Evolutionary conservation across 2,329 filamentous ascomycete species (phyloP), one percentile per base, ranked within the genome.

Genomic region (Talaromyces verruculosus): DNA sequence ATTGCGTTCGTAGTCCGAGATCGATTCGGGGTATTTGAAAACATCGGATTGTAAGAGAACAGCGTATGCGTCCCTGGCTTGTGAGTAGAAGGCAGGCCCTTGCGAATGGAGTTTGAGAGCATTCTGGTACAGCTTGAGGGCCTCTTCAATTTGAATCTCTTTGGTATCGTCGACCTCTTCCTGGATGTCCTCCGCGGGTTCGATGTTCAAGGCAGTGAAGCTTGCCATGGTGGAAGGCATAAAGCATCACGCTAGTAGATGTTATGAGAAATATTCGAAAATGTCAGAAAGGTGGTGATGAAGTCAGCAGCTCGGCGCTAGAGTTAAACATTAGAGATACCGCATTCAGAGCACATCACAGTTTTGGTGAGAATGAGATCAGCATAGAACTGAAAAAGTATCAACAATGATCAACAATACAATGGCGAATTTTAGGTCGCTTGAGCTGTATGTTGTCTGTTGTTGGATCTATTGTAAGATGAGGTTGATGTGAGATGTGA

Each of bases 101-200:
- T 96, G 92, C 1, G 94, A 90, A 75, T 99, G 95, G 70, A 93
- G 88, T 77, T 94, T 97, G 66, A 99, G 82, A 57, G 95, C 95
- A 71, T 85, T 89, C 75, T 98, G 93, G 76, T 97, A 99, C 41
- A 94, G 87, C 80, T 97, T 98, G 68, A 99, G 83, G 58, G 95
- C 93, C 80, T 99, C 95, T 74, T 99, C 95, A 74, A 98, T 94
- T 84, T 97, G 93, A 62, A 99, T 88, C 78, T 98, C 94, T 77
- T 94, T 95, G 39, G 93, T 97, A 73, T 95, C 93, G 77, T 99
- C 95, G 74, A 97, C 83, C 79, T 97, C 93, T 72, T 96, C 92
- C 75, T 97, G 93, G 69, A 90, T 83, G 66, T 92, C 91, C 74
- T 96, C 92, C 80, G 97, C 95, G 10, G 92, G 91, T 79, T 97